A percentile compares a stretch with the other conserved stretches of the same genome.
Evolutionary conservation across 306 rosid species (phyloP).

Genomic region (Urtica urens): DNA sequence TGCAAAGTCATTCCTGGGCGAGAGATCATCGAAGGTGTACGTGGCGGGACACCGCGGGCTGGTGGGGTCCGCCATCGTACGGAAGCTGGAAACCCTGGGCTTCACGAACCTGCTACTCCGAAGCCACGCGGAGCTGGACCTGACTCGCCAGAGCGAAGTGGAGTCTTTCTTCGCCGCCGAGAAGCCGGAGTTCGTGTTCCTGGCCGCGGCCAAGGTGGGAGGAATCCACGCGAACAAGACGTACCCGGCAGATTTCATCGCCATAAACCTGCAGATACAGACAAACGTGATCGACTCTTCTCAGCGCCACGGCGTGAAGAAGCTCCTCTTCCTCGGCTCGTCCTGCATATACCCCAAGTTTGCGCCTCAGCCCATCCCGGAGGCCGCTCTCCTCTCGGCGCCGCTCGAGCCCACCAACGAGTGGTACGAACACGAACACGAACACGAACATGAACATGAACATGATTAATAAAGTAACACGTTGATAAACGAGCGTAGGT

Average conservation of each 20-base stretch:
- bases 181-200: conserved; percentile 63
- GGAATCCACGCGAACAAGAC: conserved; percentile 96
- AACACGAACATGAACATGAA: too few species aligned
- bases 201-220: conserved; percentile 97
- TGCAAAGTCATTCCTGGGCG: conserved; percentile 31
- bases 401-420: conserved; percentile 93
- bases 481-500: too few species aligned
- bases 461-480: too few species aligned
- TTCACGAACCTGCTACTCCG: conserved; percentile 57
- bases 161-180: conserved; percentile 74
- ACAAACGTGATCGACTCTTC: conserved; percentile 74
- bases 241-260: conserved; percentile 84
- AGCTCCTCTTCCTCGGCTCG: conserved; percentile 77
- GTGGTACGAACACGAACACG: too few species aligned
- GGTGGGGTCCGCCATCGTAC: conserved; percentile 84
- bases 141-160: conserved; percentile 69
- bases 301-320: conserved; percentile 53
- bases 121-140: conserved; percentile 71
- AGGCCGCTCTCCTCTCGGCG: conserved; percentile 66
- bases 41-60: conserved; percentile 96
- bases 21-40: conserved; percentile 76
- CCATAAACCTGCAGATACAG: conserved; percentile 85
- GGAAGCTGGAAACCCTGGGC: conserved; percentile 60
- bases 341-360: conserved; percentile 94
- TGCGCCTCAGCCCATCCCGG: conserved; percentile 91